Evolutionary conservation across 202 grass and related monocot species (phyloP).

Genomic region (Panicum virgatum): DNA sequence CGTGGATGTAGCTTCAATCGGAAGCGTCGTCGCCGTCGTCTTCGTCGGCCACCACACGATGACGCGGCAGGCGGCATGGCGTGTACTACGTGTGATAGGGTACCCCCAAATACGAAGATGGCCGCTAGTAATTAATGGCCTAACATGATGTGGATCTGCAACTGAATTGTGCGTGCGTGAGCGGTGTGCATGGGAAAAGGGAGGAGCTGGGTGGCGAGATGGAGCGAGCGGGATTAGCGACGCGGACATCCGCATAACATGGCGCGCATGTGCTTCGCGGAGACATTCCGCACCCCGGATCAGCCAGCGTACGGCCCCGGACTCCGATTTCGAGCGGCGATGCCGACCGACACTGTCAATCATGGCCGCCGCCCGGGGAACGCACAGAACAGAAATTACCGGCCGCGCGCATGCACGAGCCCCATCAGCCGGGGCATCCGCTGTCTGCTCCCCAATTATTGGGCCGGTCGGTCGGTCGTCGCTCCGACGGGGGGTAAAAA

Average conservation of each 20-base stretch:
- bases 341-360: slow-evolving; percentile 26
- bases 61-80: too few species aligned
- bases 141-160: too few species aligned
- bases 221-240: not conserved
- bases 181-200: too few species aligned
- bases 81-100: too few species aligned
- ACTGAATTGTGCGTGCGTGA: too few species aligned
- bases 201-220: not conserved
- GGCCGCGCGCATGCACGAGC: too few species aligned
- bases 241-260: not conserved
- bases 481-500: not conserved
- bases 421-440: too few species aligned
- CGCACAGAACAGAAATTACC: not conserved
- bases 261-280: slow-evolving; percentile 12
- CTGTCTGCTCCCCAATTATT: too few species aligned
- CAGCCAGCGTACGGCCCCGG: not conserved
- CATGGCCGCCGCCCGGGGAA: not conserved
- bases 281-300: not conserved
- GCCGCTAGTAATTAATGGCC: too few species aligned
- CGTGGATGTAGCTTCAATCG: not conserved
- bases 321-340: not conserved
- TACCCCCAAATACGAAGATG: too few species aligned
- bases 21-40: slow-evolving; percentile 5
- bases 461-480: too few species aligned
- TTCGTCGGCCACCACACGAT: too few species aligned